These are phyloP conservation scores for Leccinum griseonigrum DNA, from an alignment of 1,284 basidiomycete species.

Conservation along the genomic window DNA sequence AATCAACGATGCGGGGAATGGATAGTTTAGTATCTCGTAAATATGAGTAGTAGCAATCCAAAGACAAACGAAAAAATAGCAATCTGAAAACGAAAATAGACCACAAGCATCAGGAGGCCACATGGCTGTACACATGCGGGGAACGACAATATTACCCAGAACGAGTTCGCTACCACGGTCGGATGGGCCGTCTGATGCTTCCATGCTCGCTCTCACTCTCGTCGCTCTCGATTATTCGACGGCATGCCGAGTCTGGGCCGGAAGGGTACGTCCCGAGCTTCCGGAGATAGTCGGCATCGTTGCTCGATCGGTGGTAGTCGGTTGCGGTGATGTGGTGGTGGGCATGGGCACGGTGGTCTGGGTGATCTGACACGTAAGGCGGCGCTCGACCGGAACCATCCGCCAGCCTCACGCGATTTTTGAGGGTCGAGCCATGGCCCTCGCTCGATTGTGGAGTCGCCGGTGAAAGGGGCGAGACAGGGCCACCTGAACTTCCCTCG, in stretches of 20 bases:
- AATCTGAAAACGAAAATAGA: background rate
- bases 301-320: conserved; percentile 17
- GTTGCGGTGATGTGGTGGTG: conserved; percentile 6
- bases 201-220: conserved; percentile 28
- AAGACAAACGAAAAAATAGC: background rate
- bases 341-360: conserved; percentile 16
- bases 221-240: conserved; percentile 20
- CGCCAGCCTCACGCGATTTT: conserved; percentile 11
- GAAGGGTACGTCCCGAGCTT: background rate
- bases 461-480: conserved; percentile 48
- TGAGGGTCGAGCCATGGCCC: conserved; percentile 15
- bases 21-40: conserved; percentile 12
- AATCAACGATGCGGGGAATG: conserved; percentile 22
- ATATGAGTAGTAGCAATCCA: conserved; percentile 6
- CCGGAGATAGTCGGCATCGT: background rate
- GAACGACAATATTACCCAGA: background rate
- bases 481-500: conserved; percentile 39
- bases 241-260: background rate
- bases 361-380: conserved; percentile 12
- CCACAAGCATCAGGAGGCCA: background rate
- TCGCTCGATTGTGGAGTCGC: conserved; percentile 43
- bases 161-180: conserved; percentile 33
- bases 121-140: background rate
- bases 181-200: conserved; percentile 25
- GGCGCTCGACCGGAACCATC: conserved; percentile 16